Base-by-base conservation (phyloP, 768 basidiomycete species). In the Xanthoconium stramineum region DNA sequence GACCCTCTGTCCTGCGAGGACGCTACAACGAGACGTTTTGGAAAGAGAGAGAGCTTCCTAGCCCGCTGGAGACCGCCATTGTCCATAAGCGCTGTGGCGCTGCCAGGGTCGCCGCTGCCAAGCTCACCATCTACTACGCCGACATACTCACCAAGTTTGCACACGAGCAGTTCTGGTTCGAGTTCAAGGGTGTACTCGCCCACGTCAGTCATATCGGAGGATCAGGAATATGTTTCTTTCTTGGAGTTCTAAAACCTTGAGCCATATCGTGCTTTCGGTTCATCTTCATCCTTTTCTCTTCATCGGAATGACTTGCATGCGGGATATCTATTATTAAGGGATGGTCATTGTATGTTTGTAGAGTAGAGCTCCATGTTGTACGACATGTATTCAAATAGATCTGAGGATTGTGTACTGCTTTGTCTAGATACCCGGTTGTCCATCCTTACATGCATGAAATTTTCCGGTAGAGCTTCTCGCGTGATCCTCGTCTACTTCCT, bases 201-300 rank as follows among this genome's bases (percentile, higher is more conserved):
- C 12, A 6, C 49, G 19, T 42, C 60, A 3, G 45, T 51, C 14
- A 45, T 60, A n/a, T 42, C 46, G 13, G 61, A 69, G 44, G 54
- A 56, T 20, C 45, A 9, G 42, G 64, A 69, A 36, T 68, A 62
- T 52, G 56, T 69, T 14, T 69, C 68, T 15, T 69, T 69, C 33
- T 47, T 69, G 50, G 68, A 69, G 2, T 30, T 69, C 6, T 63
- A 51, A 65, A 24, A 4, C 24, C 24, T 24, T 24, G 2, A 24
- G 24, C 24, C 4, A 24, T 24, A 24, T 24, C 4, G 2, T 24
- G 24, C 24, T 24, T 24, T 24, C 4, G 24, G 24, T 24, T 24
- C 24, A 24, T 24, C 24, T 24, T 24, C 4, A 2, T 24, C 24
- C 24, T 24, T 24, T 24, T 24, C 24, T 24, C 24, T 24, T 24